Evolutionary conservation across 2,329 filamentous ascomycete species (phyloP), one percentile per base, ranked within the genome.

Genomic region (Tolypocladium guangdongense): DNA sequence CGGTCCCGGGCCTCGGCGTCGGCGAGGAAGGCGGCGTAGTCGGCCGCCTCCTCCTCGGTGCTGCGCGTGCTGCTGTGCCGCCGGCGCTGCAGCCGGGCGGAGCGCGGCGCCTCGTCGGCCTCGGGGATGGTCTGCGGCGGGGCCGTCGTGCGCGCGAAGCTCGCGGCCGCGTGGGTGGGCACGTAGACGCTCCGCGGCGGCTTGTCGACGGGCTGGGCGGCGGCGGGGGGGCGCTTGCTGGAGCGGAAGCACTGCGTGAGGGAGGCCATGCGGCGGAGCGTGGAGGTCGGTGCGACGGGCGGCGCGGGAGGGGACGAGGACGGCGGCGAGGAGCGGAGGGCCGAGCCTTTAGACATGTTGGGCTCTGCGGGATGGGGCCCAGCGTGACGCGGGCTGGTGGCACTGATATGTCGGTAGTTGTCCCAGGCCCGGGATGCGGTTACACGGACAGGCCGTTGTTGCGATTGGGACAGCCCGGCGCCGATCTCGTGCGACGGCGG

Each of bases 91-190:
- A 45, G 14, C 12, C 41, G 35, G 52, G 14, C 53, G 14, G 43
- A 47, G 37, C 4, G 38, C 30, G 30, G 14, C 30, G 30, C 39
- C 36, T 61, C 62, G 38, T 60, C 57, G 11, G 27, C 48, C 33
- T 49, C 48, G 35, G 14, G 32, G 38, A 49, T 62, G 52, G 33
- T 45, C 51, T 53, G 59, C 58, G n/a, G 57, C 54, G 45, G 56
- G 52, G 43, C 58, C 51, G 32, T 57, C 55, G 55, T 57, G 49
- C 49, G 37, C 52, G 58, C 57, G 48, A 67, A 67, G 58, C 64
- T 64, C 32, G 61, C 54, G 7, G 65, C 65, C 3, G 65, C 65
- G 51, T 67, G 65, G 24, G 59, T 63, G 2, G 65, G 65, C 24
- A 64, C 58, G 56, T 67, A 67, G 43, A 51, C 27, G 8, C 54